phyloP scores from a whole-genome alignment of 192 early-diverging fungal genomes.

The Obelidium mucronatum region DNA sequence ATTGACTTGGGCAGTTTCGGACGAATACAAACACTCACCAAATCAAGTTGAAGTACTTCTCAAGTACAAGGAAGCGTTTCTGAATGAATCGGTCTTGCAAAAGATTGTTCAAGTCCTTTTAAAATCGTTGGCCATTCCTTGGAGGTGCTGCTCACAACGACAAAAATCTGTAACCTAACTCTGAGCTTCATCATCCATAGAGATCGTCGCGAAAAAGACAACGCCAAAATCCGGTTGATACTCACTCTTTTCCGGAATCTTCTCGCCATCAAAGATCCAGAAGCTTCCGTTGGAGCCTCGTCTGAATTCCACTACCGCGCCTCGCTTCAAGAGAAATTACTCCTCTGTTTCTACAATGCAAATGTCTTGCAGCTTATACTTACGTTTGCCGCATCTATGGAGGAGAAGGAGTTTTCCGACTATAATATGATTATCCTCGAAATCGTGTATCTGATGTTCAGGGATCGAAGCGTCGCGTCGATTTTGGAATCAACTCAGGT shows the following conservation, averaged over 20 bases:
- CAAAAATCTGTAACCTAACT: conserved; percentile 3
- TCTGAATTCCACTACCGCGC: conserved; percentile 63
- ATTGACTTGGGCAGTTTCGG: conserved; percentile 81
- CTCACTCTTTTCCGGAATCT: conserved; percentile 83
- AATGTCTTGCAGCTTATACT: conserved; percentile 74
- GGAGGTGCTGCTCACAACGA: conserved; percentile 31
- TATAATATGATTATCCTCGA: conserved; percentile 72
- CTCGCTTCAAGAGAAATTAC: conserved; percentile 64
- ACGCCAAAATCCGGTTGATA: conserved; percentile 68
- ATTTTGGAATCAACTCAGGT: conserved; percentile 27
- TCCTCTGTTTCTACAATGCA: conserved; percentile 62
- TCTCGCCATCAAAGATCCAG: conserved; percentile 78
- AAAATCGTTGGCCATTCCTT: conserved; percentile 55
- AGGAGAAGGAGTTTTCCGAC: conserved; percentile 62
- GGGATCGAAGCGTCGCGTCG: conserved; percentile 57
- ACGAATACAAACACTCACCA: conserved; percentile 35
- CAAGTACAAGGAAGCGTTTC: conserved; percentile 79
- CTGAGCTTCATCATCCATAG: conserved; percentile 38
- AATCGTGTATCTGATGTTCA: conserved; percentile 67
- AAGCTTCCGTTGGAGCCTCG: conserved; percentile 61
- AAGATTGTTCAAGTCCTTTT: conserved; percentile 61
- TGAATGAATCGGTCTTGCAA: conserved; percentile 57
- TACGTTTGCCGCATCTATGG: conserved; percentile 71
- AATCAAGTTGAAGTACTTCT: conserved; percentile 58
- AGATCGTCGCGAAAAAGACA: conserved; percentile 64